Conservation (phyloP, 2,329 filamentous ascomycete genomes). For the Pyricularia sp. region DNA sequence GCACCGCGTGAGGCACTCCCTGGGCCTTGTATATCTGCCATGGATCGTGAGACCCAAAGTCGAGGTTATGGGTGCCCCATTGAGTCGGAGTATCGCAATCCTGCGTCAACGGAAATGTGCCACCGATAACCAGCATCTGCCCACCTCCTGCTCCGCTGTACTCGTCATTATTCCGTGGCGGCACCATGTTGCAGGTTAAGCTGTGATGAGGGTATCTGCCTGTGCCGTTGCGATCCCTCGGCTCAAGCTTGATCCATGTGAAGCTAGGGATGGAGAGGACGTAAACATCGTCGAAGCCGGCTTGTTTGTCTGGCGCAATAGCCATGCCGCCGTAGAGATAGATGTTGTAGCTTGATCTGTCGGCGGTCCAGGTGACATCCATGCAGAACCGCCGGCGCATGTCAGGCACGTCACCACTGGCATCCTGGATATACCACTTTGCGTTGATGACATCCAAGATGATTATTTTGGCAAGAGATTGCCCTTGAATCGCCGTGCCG, state of each 20-base stretch:
- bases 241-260: conserved; percentile 50
- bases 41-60: conserved; percentile 38
- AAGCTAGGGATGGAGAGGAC: conserved; percentile 54
- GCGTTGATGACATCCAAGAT: conserved; percentile 51
- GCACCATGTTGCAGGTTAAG: conserved; percentile 47
- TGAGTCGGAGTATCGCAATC: conserved; percentile 42
- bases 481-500: conserved; percentile 30
- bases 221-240: conserved; percentile 26
- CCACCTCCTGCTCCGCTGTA: conserved; percentile 22
- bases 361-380: conserved; percentile 47
- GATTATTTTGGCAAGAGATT: conserved; percentile 41
- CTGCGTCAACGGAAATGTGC: conserved; percentile 39
- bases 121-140: conserved; percentile 57
- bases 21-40: conserved; percentile 43
- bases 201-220: conserved; percentile 40
- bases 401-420: conserved; percentile 41
- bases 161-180: conserved; percentile 4
- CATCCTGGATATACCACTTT: conserved; percentile 51
- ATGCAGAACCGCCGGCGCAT: conserved; percentile 51
- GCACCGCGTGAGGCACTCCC: conserved; percentile 44
- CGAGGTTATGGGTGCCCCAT: conserved; percentile 47
- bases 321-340: conserved; percentile 53
- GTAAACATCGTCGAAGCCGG: conserved; percentile 53
- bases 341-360: conserved; percentile 55
- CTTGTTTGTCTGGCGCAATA: conserved; percentile 28